Evolutionary conservation across 768 basidiomycete species (phyloP).

Genomic region (Suillus occidentalis): DNA sequence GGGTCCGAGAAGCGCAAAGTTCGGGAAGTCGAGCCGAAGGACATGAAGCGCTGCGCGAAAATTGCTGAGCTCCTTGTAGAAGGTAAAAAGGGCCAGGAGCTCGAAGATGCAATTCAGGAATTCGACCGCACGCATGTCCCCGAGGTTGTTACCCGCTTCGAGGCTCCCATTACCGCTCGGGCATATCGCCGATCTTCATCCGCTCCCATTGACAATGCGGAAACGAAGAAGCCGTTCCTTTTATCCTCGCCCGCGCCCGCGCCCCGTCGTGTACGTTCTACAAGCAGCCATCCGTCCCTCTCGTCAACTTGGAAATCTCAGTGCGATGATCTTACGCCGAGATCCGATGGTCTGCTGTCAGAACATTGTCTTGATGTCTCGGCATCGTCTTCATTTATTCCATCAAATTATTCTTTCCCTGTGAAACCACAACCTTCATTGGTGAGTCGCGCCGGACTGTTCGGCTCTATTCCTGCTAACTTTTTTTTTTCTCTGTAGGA

Average conservation of each 20-base stretch:
- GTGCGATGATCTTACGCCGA: conserved; percentile 6
- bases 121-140: conserved; percentile 54
- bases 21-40: conserved; percentile 46
- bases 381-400: conserved; percentile 34
- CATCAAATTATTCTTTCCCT: conserved; percentile 28
- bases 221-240: conserved; percentile 30
- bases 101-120: conserved; percentile 62
- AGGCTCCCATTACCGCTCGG: conserved; percentile 70
- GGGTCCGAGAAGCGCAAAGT: conserved; percentile 34
- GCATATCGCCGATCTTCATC: conserved; percentile 70
- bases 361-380: conserved; percentile 33
- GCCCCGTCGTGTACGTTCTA: conserved; percentile 21
- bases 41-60: conserved; percentile 61
- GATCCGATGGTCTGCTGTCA: conserved; percentile 13
- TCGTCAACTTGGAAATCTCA: conserved; percentile 6
- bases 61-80: conserved; percentile 66
- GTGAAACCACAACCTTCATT: conserved; percentile 47
- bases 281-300: conserved; percentile 23
- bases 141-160: conserved; percentile 69
- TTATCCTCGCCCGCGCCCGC: conserved; percentile 11
- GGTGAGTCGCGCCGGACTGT: conserved; percentile 37
- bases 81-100: conserved; percentile 63
- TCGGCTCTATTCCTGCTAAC: conserved; percentile 12
- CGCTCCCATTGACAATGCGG: conserved; percentile 47
- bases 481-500: conserved; percentile 16